A percentile compares a stretch with the other conserved stretches of the same genome.
phyloP scores from a whole-genome alignment of 1,284 basidiomycete genomes.

The Trichosporon sp. region DNA sequence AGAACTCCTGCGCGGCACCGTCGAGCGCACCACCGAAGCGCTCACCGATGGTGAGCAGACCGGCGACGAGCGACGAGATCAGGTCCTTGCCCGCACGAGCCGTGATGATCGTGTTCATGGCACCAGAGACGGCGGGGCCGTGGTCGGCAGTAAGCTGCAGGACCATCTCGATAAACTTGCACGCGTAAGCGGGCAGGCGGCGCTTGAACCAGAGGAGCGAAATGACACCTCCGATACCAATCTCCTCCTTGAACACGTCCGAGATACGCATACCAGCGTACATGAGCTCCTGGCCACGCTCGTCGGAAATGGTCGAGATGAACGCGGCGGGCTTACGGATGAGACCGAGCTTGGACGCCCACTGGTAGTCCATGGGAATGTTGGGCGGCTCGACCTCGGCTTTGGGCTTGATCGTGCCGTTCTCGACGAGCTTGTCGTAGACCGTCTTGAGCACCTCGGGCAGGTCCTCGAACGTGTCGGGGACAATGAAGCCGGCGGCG shows the following conservation, averaged over 20 bases:
- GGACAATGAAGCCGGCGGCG: constrained; percentile 91
- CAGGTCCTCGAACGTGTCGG: constrained; percentile 95
- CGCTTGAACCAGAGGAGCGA: constrained; percentile 96
- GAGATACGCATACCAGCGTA: constrained; percentile 99
- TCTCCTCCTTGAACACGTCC: constrained; percentile 96
- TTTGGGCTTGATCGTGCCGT: constrained; percentile 66
- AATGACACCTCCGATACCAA: constrained; percentile 95
- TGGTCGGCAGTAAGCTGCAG: constrained; percentile 98
- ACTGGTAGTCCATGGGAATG: constrained; percentile 99
- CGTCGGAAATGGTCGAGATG: constrained; percentile 99
- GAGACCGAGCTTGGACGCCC: constrained; percentile 96
- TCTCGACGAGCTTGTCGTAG: constrained; percentile 74
- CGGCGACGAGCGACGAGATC: constrained; percentile 91
- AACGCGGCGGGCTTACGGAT: constrained; percentile 98
- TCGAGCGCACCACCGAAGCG: constrained; percentile 99
- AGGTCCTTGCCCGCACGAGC: constrained; percentile 98
- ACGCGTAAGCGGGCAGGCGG: constrained; percentile 56
- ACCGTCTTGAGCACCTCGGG: constrained; percentile 76
- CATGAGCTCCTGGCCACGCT: constrained; percentile 95
- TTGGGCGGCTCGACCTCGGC: constrained; percentile 83
- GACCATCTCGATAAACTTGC: constrained; percentile 98
- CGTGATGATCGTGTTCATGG: constrained; percentile 99
- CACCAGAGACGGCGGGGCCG: constrained; percentile 81
- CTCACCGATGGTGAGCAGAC: constrained; percentile 94
- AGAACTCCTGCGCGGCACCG: constrained; percentile 95